These are phyloP conservation scores for Ustilago esculenta DNA, from an alignment of 1,284 basidiomycete species.

Conservation along the genomic window DNA sequence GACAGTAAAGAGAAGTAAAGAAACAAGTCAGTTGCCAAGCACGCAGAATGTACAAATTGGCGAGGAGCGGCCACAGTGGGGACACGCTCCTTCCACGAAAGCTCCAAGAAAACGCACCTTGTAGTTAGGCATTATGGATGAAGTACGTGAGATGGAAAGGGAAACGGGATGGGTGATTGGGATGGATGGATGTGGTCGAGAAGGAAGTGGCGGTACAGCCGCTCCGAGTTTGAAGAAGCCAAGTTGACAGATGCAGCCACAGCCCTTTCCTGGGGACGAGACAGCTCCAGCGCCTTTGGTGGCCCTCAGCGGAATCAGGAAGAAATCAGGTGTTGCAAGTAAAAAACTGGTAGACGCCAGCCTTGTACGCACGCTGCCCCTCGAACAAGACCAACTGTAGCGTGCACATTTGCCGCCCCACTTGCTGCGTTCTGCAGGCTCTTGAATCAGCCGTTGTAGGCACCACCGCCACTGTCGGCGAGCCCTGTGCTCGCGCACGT, in stretches of 20 bases:
- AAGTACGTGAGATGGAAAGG: not conserved
- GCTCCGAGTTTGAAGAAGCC: not conserved
- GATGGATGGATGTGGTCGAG: slow-evolving; percentile 19
- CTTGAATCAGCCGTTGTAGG: slow-evolving; percentile 3
- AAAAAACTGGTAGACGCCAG: slow-evolving; percentile 6
- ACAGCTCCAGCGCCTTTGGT: not conserved
- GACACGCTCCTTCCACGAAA: not conserved
- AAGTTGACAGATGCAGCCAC: slow-evolving; percentile 16
- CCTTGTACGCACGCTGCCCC: slow-evolving; percentile 5
- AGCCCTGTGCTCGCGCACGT: not conserved
- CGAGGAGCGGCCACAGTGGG: too few relatives aligned
- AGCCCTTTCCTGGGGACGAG: not conserved
- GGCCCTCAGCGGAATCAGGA: too few relatives aligned
- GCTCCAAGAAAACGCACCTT: slow-evolving; percentile 32
- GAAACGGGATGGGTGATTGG: slow-evolving; percentile 4
- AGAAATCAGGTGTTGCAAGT: slow-evolving; percentile 29
- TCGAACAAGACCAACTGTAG: too few relatives aligned
- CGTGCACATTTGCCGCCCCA: too few relatives aligned
- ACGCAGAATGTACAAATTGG: not conserved
- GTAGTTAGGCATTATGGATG: slow-evolving; percentile 56
- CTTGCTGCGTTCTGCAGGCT: too few relatives aligned
- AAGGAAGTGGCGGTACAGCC: slow-evolving; percentile 5
- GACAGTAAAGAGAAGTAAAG: not conserved
- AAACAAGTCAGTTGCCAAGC: not conserved
- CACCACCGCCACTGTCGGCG: too few relatives aligned